Evolutionary conservation across 768 basidiomycete genomes (phyloP).

Genomic region (Ephemerocybe angulata): DNA sequence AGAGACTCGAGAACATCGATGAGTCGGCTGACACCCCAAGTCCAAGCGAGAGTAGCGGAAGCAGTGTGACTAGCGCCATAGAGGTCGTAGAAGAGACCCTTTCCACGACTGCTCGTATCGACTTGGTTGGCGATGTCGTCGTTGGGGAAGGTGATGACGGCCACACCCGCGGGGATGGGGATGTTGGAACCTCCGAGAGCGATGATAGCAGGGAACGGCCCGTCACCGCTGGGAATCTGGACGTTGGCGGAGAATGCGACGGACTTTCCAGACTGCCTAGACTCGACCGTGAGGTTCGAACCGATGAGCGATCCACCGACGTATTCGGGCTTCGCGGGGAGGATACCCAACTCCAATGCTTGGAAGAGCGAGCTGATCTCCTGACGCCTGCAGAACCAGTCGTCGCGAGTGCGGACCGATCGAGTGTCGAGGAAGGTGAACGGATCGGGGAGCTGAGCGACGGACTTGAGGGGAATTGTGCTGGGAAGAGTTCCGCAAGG

Average conservation of each 20-base stretch:
- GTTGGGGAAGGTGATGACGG: slow-evolving; percentile 48
- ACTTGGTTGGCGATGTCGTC: slow-evolving; percentile 47
- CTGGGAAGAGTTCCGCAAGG: slow-evolving; percentile 25
- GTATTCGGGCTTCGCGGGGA: slow-evolving; percentile 32
- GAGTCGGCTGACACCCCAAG: slow-evolving; percentile 54
- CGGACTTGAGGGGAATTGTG: slow-evolving; percentile 28
- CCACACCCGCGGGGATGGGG: slow-evolving; percentile 34
- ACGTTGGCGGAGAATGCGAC: slow-evolving; percentile 49
- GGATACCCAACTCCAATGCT: slow-evolving; percentile 45
- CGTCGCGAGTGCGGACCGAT: slow-evolving; percentile 35
- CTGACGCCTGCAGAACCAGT: slow-evolving; percentile 48
- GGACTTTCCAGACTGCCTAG: slow-evolving; percentile 38
- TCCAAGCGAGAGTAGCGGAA: slow-evolving; percentile 54
- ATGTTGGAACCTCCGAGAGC: slow-evolving; percentile 42
- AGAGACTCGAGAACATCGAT: slow-evolving; percentile 53
- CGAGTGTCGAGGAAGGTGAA: slow-evolving; percentile 41
- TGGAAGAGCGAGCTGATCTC: slow-evolving; percentile 49
- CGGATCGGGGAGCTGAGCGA: slow-evolving; percentile 48
- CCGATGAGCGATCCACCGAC: slow-evolving; percentile 41
- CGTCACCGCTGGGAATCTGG: slow-evolving; percentile 37
- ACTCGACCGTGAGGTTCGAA: slow-evolving; percentile 44
- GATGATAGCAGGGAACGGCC: slow-evolving; percentile 50
- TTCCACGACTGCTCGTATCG: slow-evolving; percentile 40
- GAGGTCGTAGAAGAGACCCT: slow-evolving; percentile 53
- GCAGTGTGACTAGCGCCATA: slow-evolving; percentile 45